Percentiles rank a stretch among this genome's conserved stretches.
These are phyloP conservation scores for Intubia oerlemansii DNA, from an alignment of 2,329 filamentous ascomycete genomes.

Conservation along the genomic window DNA sequence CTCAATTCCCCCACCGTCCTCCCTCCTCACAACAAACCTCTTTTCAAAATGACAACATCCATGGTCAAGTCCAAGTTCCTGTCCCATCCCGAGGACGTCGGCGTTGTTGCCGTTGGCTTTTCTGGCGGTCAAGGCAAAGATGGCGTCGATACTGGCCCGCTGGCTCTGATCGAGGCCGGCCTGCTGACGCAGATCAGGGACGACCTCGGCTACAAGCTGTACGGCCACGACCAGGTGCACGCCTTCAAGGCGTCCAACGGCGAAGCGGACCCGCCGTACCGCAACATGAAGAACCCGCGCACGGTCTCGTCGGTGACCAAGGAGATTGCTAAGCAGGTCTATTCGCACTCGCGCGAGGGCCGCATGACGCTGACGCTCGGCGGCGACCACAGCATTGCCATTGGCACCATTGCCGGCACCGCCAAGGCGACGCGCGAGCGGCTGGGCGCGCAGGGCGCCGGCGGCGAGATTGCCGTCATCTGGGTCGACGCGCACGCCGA, in stretches of 20 bases:
- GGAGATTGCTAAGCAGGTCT: conserved; percentile 64
- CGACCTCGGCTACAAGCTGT: conserved; percentile 74
- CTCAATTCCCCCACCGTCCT: background rate
- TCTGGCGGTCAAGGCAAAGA: conserved; percentile 88
- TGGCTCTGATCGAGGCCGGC: conserved; percentile 72
- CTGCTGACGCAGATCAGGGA: conserved; percentile 64
- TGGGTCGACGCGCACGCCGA: conserved; percentile 98
- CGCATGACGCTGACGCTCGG: conserved; percentile 83
- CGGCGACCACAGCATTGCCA: conserved; percentile 90
- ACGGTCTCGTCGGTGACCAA: conserved; percentile 71
- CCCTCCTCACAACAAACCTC: too few relatives aligned
- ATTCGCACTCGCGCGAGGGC: conserved; percentile 63
- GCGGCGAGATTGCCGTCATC: conserved; percentile 73
- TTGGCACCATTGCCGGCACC: conserved; percentile 76
- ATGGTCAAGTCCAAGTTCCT: conserved; percentile 54
- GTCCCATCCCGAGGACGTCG: conserved; percentile 55
- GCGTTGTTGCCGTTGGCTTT: conserved; percentile 87
- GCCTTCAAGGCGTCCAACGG: conserved; percentile 60
- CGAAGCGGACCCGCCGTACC: conserved; percentile 51
- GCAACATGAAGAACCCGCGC: conserved; percentile 84
- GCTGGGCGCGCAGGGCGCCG: conserved; percentile 30
- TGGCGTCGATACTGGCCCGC: conserved; percentile 78
- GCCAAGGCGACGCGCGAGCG: conserved; percentile 74
- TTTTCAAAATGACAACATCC: conserved; percentile 31
- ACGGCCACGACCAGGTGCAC: conserved; percentile 68